Percentiles rank a stretch among this genome's conserved stretches.
Evolutionary conservation across 1,284 basidiomycete species (phyloP).

Genomic region (Heterobasidion occidentale): DNA sequence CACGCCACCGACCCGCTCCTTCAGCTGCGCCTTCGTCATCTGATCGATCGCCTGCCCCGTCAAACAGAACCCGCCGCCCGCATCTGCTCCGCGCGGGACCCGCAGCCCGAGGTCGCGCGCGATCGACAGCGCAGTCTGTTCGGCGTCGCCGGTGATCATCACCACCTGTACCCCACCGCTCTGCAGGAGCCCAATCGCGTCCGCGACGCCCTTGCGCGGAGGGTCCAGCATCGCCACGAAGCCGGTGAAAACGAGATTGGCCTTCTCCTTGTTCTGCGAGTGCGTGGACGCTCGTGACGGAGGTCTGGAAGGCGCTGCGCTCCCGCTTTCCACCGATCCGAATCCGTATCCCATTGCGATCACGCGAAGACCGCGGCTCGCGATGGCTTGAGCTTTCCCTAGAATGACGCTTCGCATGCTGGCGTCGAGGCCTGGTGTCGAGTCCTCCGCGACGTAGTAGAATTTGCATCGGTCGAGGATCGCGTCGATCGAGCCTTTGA

Average conservation of each 20-base stretch:
- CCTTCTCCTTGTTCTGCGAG: conserved; percentile 26
- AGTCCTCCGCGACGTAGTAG: conserved; percentile 82
- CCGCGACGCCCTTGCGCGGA: conserved; percentile 87
- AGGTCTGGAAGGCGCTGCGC: conserved; percentile 18
- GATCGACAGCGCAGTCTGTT: conserved; percentile 86
- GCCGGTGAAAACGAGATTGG: conserved; percentile 80
- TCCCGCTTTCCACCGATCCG: conserved; percentile 37
- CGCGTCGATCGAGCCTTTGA: conserved; percentile 90
- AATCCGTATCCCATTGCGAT: conserved; percentile 88
- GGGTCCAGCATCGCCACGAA: conserved; percentile 96
- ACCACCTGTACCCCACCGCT: conserved; percentile 88
- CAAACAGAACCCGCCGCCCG: conserved; percentile 34
- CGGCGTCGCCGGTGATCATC: conserved; percentile 97
- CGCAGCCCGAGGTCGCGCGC: conserved; percentile 85
- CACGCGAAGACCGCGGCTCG: conserved; percentile 76
- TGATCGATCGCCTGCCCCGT: conserved; percentile 86
- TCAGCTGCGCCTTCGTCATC: conserved; percentile 74
- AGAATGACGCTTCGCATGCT: conserved; percentile 60
- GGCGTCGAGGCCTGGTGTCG: conserved; percentile 70
- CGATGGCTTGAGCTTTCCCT: conserved; percentile 63
- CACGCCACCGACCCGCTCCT: conserved; percentile 76
- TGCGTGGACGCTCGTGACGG: conserved; percentile 21
- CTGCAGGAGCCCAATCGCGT: conserved; percentile 77
- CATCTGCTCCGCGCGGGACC: conserved; percentile 19
- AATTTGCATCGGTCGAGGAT: conserved; percentile 82